A percentile compares a stretch with the other conserved stretches of the same genome.
Evolutionary conservation across 805 yeast genomes (phyloP).

Genomic region (Alloascoidea hylecoeti): DNA sequence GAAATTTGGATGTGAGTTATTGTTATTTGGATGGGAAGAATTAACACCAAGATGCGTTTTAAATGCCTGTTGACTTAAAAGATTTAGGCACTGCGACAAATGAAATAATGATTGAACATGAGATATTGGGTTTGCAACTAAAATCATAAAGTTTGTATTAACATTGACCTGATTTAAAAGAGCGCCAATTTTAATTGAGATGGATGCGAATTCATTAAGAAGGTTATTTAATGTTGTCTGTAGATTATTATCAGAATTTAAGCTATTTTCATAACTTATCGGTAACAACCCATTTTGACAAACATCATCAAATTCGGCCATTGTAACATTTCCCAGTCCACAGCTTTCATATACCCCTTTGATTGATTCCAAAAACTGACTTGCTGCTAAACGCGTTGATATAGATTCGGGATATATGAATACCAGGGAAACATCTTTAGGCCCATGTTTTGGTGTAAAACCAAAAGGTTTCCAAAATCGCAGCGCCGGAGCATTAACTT

Average conservation of each 20-base stretch:
- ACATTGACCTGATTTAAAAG: background rate
- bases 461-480: constrained; percentile 24
- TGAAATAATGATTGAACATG: constrained; percentile 9
- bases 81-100: constrained; percentile 8
- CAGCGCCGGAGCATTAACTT: constrained; percentile 20
- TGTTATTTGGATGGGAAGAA: no score
- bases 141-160: constrained; percentile 6
- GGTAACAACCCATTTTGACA: constrained; percentile 7
- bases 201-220: background rate
- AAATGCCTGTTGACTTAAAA: background rate
- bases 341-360: constrained; percentile 19
- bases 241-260: background rate
- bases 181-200: background rate
- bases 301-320: constrained; percentile 8
- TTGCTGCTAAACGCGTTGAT: constrained; percentile 11
- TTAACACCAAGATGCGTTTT: background rate
- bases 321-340: constrained; percentile 15
- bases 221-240: constrained; percentile 2
- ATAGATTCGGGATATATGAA: constrained; percentile 14
- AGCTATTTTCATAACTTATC: background rate
- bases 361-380: constrained; percentile 11
- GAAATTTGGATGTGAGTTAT: no score
- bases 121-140: constrained; percentile 10
- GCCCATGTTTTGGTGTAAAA: constrained; percentile 16
- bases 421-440: constrained; percentile 15